Percentiles rank a stretch among this genome's conserved stretches.
phyloP scores from a whole-genome alignment of 257 asterid genomes.

The Parsonsia alboflavescens region DNA sequence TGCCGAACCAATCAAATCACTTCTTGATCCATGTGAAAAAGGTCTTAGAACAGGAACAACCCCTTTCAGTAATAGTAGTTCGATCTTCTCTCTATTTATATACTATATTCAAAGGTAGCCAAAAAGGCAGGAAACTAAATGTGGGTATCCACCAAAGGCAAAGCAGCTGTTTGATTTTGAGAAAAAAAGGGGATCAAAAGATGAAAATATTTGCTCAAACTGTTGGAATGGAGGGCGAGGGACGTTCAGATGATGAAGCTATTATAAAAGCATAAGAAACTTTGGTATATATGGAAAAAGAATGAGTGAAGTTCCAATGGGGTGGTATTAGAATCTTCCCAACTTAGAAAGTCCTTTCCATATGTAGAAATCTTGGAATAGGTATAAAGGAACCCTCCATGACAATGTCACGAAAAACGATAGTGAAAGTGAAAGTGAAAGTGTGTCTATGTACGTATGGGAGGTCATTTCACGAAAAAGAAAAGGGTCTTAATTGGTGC shows the following conservation, averaged over 20 bases:
- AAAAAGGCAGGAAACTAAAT: not conserved
- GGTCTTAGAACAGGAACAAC: not conserved
- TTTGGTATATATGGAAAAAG: conserved; percentile 6
- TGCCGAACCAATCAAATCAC: not conserved
- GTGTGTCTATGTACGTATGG: too few species aligned
- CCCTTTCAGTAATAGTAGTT: not conserved
- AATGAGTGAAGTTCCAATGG: not conserved
- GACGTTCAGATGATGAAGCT: conserved; percentile 16
- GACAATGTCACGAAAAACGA: conserved; percentile 15
- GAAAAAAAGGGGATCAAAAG: too few species aligned
- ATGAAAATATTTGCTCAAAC: too few species aligned
- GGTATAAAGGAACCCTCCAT: conserved; percentile 19
- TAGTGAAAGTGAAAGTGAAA: not conserved
- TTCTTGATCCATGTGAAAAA: not conserved
- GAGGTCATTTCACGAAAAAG: conserved; percentile 17
- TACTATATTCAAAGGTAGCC: not conserved
- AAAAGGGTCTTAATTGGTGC: not conserved
- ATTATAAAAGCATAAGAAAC: conserved; percentile 9
- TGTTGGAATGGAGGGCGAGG: not conserved
- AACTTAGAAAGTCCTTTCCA: not conserved
- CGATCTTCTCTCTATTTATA: not conserved
- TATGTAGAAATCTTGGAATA: not conserved
- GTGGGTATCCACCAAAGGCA: too few species aligned
- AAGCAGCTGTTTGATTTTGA: too few species aligned
- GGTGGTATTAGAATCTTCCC: conserved; percentile 14